phyloP scores from a whole-genome alignment of 2,329 filamentous ascomycete species.

The Dothistroma septosporum region DNA sequence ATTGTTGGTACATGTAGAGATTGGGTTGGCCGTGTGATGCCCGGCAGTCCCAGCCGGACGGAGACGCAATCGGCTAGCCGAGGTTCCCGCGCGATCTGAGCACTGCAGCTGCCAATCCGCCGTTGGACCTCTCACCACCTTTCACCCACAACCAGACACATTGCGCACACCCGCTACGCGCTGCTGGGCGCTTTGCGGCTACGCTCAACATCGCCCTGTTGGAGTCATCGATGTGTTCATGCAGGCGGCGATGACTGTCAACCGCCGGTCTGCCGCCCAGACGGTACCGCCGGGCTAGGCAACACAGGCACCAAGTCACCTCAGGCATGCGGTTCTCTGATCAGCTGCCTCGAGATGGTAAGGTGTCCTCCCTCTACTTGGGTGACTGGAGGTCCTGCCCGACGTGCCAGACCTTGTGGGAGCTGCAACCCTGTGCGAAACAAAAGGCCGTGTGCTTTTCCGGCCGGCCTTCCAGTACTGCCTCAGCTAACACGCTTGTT shows the following conservation, averaged over 20 bases:
- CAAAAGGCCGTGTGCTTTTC: background rate
- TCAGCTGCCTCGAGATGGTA: background rate
- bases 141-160: background rate
- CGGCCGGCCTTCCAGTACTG: background rate
- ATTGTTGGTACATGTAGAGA: background rate
- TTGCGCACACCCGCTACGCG: background rate
- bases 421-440: background rate
- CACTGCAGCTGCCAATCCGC: background rate
- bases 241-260: background rate
- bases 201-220: background rate
- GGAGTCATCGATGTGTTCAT: background rate
- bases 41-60: background rate
- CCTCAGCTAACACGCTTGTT: background rate
- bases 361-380: background rate
- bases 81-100: background rate
- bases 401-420: background rate
- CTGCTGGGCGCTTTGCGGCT: background rate
- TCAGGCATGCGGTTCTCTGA: background rate
- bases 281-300: background rate
- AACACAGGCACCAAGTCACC: background rate
- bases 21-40: background rate
- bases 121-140: background rate
- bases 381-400: background rate
- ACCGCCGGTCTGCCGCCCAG: background rate
- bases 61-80: background rate